Evolutionary conservation across 2,329 filamentous ascomycete species (phyloP).

Genomic region (Leptographium galeiforme): DNA sequence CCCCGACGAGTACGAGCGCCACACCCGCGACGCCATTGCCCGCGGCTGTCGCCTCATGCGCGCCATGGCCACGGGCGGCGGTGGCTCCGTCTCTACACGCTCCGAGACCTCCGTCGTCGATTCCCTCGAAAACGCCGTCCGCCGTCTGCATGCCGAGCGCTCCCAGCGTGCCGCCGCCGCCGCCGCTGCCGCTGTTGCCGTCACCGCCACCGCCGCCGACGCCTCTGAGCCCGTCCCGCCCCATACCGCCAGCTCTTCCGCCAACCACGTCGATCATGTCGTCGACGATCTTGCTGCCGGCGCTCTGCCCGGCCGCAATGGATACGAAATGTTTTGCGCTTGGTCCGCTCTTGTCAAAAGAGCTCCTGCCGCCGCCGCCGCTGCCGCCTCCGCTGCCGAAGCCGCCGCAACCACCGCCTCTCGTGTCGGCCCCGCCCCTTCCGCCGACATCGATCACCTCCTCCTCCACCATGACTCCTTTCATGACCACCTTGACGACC

Average conservation of each 20-base stretch:
- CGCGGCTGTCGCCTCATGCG: slow-evolving; percentile 2
- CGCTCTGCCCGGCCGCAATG: not conserved
- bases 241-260: not conserved
- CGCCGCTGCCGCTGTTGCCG: not conserved
- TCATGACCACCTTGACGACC: not conserved
- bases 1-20: not conserved
- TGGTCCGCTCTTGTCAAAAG: not conserved
- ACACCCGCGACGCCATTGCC: not conserved
- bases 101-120: slow-evolving; percentile 6
- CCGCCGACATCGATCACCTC: not conserved
- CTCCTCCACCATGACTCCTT: not conserved
- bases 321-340: slow-evolving; percentile 3
- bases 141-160: slow-evolving; percentile 1
- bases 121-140: slow-evolving; percentile 1
- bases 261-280: not conserved
- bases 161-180: not conserved
- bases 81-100: slow-evolving; percentile 1
- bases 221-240: not conserved
- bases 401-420: not conserved
- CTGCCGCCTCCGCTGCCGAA: not conserved
- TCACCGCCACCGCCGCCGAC: not conserved
- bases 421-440: not conserved
- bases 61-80: slow-evolving; percentile 1
- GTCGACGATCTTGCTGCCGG: not conserved
- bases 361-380: not conserved